Evolutionary conservation across 2,329 filamentous ascomycete genomes (phyloP).

Genomic region (Plenodomus biglobosus): DNA sequence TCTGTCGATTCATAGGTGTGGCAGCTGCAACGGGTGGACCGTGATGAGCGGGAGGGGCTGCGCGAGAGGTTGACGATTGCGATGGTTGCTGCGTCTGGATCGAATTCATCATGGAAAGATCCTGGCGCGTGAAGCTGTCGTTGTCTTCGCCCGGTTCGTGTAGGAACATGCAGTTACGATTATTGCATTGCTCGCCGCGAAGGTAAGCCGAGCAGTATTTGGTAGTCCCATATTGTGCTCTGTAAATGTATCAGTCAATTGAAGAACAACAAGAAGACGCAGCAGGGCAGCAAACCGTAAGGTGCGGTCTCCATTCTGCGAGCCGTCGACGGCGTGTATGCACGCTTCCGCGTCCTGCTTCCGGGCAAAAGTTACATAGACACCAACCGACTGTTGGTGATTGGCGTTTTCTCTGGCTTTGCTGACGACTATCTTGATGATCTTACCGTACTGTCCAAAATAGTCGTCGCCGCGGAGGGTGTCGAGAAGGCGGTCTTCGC

Average conservation of each 20-base stretch:
- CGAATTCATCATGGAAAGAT: constrained; percentile 92
- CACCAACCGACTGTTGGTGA: constrained; percentile 81
- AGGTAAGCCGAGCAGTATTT: constrained; percentile 99
- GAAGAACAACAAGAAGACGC: not conserved
- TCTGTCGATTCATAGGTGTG: constrained; percentile 68
- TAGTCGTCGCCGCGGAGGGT: constrained; percentile 89
- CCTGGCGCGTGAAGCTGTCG: constrained; percentile 92
- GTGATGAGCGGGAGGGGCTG: constrained; percentile 54
- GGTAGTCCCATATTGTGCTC: constrained; percentile 81
- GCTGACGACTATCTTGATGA: constrained; percentile 98
- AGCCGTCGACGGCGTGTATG: constrained; percentile 90
- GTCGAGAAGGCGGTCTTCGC: constrained; percentile 88
- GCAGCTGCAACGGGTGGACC: constrained; percentile 56
- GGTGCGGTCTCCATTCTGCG: constrained; percentile 82
- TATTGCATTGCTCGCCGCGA: constrained; percentile 90
- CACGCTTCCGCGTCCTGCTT: constrained; percentile 89
- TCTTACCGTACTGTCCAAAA: constrained; percentile 97
- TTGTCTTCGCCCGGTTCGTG: constrained; percentile 98
- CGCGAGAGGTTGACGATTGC: constrained; percentile 54
- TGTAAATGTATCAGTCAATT: constrained; percentile 34
- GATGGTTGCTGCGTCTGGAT: constrained; percentile 76
- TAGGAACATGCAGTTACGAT: constrained; percentile 95
- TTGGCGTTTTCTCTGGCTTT: constrained; percentile 78
- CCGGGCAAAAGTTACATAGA: constrained; percentile 96
- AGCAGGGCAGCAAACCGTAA: constrained; percentile 61